These are phyloP conservation scores for Tetracladium maxilliforme DNA, from an alignment of 2,329 filamentous ascomycete genomes.

Conservation along the genomic window DNA sequence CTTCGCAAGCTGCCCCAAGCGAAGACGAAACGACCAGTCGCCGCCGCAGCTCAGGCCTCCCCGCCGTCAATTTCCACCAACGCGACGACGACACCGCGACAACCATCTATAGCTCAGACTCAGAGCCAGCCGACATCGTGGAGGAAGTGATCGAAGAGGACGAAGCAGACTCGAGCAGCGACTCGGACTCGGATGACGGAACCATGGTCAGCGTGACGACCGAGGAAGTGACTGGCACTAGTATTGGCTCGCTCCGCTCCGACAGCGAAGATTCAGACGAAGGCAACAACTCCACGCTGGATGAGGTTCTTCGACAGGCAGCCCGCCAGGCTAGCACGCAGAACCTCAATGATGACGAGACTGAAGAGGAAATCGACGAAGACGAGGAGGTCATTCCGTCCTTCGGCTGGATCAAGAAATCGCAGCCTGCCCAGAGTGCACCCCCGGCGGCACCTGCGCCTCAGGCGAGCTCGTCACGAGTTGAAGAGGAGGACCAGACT, in stretches of 20 bases:
- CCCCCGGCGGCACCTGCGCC: slow-evolving; percentile 1
- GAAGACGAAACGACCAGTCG: no score
- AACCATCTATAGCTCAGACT: slow-evolving; percentile 45
- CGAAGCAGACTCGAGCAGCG: slow-evolving; percentile 29
- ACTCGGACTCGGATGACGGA: slow-evolving; percentile 52
- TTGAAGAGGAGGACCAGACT: slow-evolving; percentile 9
- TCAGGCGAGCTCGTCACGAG: not conserved
- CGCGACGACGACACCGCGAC: slow-evolving; percentile 53
- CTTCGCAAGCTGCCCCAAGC: slow-evolving; percentile 52
- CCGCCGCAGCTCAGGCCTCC: slow-evolving; percentile 52
- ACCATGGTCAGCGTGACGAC: slow-evolving; percentile 69
- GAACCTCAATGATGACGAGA: slow-evolving; percentile 38
- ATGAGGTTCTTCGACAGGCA: slow-evolving; percentile 65
- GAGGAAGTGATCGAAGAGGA: slow-evolving; percentile 39
- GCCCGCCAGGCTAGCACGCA: slow-evolving; percentile 62
- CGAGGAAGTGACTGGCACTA: slow-evolving; percentile 53
- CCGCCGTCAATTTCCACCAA: slow-evolving; percentile 48
- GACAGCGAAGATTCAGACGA: slow-evolving; percentile 34
- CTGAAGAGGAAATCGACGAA: slow-evolving; percentile 29
- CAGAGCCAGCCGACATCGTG: slow-evolving; percentile 38
- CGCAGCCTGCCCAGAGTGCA: slow-evolving; percentile 9
- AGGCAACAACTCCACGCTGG: slow-evolving; percentile 58
- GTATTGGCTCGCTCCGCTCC: slow-evolving; percentile 45
- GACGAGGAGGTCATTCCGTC: slow-evolving; percentile 61
- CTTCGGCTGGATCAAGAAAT: slow-evolving; percentile 40